Evolutionary conservation across 2,329 filamentous ascomycete species (phyloP).

Genomic region (Fusarium albidum): DNA sequence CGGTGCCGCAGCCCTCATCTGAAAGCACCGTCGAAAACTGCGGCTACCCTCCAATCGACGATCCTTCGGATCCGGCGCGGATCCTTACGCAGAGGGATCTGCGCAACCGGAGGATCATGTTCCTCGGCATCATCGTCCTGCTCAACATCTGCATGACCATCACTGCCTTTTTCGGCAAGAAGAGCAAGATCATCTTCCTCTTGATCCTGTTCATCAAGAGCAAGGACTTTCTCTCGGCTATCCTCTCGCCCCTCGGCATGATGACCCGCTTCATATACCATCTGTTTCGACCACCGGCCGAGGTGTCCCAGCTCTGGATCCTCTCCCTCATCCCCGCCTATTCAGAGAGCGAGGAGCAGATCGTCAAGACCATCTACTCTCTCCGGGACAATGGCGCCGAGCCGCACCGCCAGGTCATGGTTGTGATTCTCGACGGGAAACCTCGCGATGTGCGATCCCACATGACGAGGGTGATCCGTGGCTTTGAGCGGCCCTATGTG

Average conservation of each 20-base stretch:
- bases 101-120: slow-evolving; percentile 25
- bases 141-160: slow-evolving; percentile 30
- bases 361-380: slow-evolving; percentile 36
- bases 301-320: slow-evolving; percentile 23
- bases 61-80: slow-evolving; percentile 28
- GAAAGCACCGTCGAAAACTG: slow-evolving; percentile 24
- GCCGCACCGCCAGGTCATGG: slow-evolving; percentile 35
- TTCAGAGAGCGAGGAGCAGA: slow-evolving; percentile 36
- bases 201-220: slow-evolving; percentile 32
- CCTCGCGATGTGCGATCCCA: slow-evolving; percentile 29
- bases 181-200: slow-evolving; percentile 27
- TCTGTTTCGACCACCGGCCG: slow-evolving; percentile 9
- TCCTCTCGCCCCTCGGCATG: slow-evolving; percentile 27
- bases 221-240: slow-evolving; percentile 32
- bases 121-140: slow-evolving; percentile 24
- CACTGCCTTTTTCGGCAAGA: slow-evolving; percentile 27
- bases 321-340: slow-evolving; percentile 35
- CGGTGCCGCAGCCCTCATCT: neutral
- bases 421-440: slow-evolving; percentile 30
- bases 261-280: slow-evolving; percentile 1
- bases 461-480: slow-evolving; percentile 26
- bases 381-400: slow-evolving; percentile 33
- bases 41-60: slow-evolving; percentile 25
- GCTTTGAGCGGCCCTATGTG: slow-evolving; percentile 28
- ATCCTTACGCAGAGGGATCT: slow-evolving; percentile 19